Base-by-base conservation (phyloP, 2,329 filamentous ascomycete genomes). In the Niveomyces coronatus region DNA sequence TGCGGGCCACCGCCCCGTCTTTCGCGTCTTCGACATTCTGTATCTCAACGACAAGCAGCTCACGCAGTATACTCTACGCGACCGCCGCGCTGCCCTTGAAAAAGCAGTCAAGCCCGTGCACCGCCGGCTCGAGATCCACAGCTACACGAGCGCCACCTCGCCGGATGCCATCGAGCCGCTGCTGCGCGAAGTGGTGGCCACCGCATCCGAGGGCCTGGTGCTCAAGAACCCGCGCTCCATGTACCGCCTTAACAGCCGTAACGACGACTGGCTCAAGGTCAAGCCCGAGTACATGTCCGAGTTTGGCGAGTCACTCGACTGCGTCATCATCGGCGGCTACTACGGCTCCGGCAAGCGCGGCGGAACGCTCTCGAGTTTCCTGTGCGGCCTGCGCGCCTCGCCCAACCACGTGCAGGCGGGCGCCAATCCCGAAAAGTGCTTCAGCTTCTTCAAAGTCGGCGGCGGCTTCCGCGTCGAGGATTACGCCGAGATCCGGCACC, bases 261-360 rank as follows among this genome's bases (percentile, higher is more conserved):
- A 93, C 51, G 85, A 94, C 49, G 85, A 94, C 58, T 98, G 91
- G 91, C 82, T 95, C 62, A 98, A 98, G 56, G 88, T 98, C 8
- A 98, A 98, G 53, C 91, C 91, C 1, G 91, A 98, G 47, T 98
- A 98, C 58, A 95, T 96, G 88, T 80, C 80, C 3, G 89, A 94
- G 45, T 94, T 91, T 55, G 91, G 91, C 44, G 89, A 96, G 60
- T 85, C 82, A 0, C 74, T 98, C 4, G 91, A 98, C 55, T 86
- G 87, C 47, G 65, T 95, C 11, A 70, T 98, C 13, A 76, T 98
- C 37, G 91, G 89, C 39, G 91, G 86, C 8, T 96, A 94, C 61
- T 98, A 85, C 55, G 91, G 91, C 11, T 85, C 83, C 20, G 91
- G 91, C 0, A 77, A 74, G 40, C 76, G 91, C 33, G 91, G 91